A percentile compares a stretch with the other conserved stretches of the same genome.
Conservation (phyloP, 2,329 filamentous ascomycete species). For the Alternaria dauci region DNA sequence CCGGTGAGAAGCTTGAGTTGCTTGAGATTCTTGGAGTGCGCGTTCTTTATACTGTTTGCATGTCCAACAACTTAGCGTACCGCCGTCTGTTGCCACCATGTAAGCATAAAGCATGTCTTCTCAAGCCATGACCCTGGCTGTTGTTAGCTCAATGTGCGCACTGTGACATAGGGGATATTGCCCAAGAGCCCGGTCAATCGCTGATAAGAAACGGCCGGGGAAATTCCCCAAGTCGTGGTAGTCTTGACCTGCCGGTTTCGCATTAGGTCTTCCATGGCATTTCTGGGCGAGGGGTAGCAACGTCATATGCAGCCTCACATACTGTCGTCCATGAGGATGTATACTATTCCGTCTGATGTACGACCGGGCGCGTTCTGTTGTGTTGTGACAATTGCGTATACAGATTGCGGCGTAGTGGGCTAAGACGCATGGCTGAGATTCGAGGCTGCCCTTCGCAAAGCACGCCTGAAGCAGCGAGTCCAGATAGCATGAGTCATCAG, state of each 20-base stretch:
- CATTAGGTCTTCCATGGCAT: constrained; percentile 31
- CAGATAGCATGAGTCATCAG: not conserved
- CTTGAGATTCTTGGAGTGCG: not conserved
- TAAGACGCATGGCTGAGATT: not conserved
- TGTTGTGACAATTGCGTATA: not conserved
- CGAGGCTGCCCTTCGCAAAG: not conserved
- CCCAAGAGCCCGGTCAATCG: constrained; percentile 13
- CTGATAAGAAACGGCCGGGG: constrained; percentile 14
- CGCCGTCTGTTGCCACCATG: constrained; percentile 2
- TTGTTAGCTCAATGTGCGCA: constrained; percentile 16
- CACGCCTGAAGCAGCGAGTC: not conserved
- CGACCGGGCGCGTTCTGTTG: not conserved
- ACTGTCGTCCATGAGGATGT: not conserved
- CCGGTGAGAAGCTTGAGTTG: not conserved
- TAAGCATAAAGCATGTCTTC: constrained; percentile 1
- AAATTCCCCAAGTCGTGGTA: constrained; percentile 14
- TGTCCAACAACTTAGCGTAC: not conserved
- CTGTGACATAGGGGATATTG: constrained; percentile 9
- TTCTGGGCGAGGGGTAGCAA: constrained; percentile 26
- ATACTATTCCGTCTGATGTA: not conserved
- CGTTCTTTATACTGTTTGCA: constrained; percentile 13
- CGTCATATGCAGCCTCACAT: constrained; percentile 22
- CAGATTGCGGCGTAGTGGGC: not conserved
- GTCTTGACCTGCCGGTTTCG: constrained; percentile 34
- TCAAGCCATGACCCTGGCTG: constrained; percentile 7